These are phyloP conservation scores for Chlamydomonas asymmetrica DNA, from an alignment of 139 green algal species.

Conservation along the genomic window DNA sequence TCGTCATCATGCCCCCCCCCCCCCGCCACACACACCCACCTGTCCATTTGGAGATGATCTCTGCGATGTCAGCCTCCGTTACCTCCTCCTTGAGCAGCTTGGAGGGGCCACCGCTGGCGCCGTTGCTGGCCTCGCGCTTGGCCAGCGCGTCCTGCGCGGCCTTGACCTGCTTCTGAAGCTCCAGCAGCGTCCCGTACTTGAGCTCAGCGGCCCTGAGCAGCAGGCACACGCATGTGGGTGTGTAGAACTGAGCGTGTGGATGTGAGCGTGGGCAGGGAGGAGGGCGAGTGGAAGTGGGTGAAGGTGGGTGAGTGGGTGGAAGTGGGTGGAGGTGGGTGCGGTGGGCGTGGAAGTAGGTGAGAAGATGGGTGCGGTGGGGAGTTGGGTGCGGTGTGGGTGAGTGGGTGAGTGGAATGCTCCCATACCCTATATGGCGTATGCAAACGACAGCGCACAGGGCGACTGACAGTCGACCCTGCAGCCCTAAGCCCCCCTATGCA, in stretches of 20 bases:
- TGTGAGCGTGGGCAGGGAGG: no score
- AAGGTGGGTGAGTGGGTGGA: no score
- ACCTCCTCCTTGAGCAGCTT: slow-evolving; percentile 95
- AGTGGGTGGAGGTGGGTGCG: neutral
- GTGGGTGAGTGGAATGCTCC: no score
- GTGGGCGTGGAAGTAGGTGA: neutral
- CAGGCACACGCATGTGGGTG: neutral
- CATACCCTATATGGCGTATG: no score
- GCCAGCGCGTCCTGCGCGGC: slow-evolving; percentile 64
- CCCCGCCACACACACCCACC: no score
- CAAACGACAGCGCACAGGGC: no score
- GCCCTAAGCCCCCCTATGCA: no score
- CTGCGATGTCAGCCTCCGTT: slow-evolving; percentile 91
- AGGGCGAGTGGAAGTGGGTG: neutral
- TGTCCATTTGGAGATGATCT: slow-evolving; percentile 94
- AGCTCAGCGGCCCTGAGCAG: slow-evolving; percentile 87
- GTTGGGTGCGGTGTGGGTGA: no score
- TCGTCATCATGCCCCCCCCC: no score
- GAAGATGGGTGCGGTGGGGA: no score
- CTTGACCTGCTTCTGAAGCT: slow-evolving; percentile 86
- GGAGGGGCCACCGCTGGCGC: slow-evolving; percentile 22
- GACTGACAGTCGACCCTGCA: no score
- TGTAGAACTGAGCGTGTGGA: neutral
- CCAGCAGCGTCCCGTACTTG: slow-evolving; percentile 96
- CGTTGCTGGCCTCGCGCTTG: slow-evolving; percentile 40